phyloP scores from a whole-genome alignment of 2,329 filamentous ascomycete genomes.

The Lecanicillium sp. region DNA sequence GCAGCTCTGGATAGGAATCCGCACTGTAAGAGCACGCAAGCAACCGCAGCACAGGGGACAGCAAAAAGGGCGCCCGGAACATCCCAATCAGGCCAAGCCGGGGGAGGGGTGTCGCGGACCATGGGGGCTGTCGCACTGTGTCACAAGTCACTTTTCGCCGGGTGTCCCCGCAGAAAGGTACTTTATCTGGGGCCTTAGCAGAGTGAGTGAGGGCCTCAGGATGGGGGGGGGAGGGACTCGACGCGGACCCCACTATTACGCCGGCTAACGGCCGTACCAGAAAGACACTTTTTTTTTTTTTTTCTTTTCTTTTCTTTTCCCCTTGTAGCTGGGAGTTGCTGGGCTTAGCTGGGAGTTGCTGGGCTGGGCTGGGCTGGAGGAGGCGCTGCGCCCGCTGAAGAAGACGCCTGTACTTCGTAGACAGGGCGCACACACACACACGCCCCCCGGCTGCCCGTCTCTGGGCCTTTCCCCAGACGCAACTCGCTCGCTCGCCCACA shows the following conservation, averaged over 20 bases:
- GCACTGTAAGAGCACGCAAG: neutral
- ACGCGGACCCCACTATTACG: conserved; percentile 48
- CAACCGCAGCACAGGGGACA: neutral
- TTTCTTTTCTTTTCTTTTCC: neutral
- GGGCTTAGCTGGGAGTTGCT: no score
- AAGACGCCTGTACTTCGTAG: no score
- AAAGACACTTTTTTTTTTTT: conserved; percentile 28
- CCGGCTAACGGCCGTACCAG: conserved; percentile 50
- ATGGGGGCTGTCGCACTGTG: conserved; percentile 3
- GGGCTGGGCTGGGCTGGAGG: no score
- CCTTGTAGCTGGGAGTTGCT: no score
- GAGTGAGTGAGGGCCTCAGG: no score
- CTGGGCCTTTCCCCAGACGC: no score
- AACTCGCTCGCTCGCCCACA: no score
- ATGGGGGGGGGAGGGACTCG: neutral
- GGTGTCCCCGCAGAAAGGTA: conserved; percentile 14
- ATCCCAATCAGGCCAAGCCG: conserved; percentile 1
- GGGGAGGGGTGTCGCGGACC: neutral
- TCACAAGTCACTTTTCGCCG: conserved; percentile 2
- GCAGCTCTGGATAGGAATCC: no score
- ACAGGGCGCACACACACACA: no score
- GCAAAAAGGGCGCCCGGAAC: neutral
- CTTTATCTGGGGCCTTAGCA: conserved; percentile 15
- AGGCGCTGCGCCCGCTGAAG: conserved; percentile 4
- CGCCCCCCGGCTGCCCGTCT: no score